Percentiles rank a stretch among this genome's conserved stretches.
Evolutionary conservation across 2,329 filamentous ascomycete genomes (phyloP).

Genomic region (Monilinia fructigena): DNA sequence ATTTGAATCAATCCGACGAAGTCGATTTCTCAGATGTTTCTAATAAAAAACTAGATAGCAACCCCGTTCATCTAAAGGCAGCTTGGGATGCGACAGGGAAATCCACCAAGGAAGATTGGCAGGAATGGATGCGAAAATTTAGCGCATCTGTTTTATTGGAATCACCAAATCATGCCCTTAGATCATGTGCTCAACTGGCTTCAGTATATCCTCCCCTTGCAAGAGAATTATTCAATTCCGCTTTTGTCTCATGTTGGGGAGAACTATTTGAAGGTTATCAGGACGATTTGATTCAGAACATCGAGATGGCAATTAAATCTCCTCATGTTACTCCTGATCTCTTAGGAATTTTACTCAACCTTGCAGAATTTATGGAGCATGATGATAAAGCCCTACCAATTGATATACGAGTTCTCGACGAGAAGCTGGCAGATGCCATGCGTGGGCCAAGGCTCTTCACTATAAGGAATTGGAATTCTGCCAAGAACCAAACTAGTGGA

Average conservation of each 20-base stretch:
- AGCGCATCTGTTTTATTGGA: conserved; percentile 93
- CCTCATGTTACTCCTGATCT: conserved; percentile 96
- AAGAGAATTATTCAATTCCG: conserved; percentile 94
- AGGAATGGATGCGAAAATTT: conserved; percentile 96
- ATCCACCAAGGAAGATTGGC: conserved; percentile 97
- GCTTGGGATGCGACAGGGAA: conserved; percentile 98
- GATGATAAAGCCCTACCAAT: conserved; percentile 98
- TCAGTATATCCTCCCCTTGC: conserved; percentile 90
- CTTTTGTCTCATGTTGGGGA: conserved; percentile 98
- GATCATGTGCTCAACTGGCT: conserved; percentile 88
- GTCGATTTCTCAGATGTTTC: conserved; percentile 77
- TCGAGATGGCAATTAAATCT: conserved; percentile 92
- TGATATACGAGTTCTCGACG: conserved; percentile 89
- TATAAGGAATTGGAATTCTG: conserved; percentile 99
- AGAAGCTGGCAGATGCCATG: conserved; percentile 94
- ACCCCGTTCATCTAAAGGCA: conserved; percentile 93
- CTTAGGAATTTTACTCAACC: conserved; percentile 86
- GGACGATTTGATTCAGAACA: conserved; percentile 91
- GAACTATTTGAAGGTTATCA: conserved; percentile 97
- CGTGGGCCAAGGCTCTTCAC: conserved; percentile 95
- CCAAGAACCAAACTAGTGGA: conserved; percentile 93
- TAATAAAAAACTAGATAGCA: conserved; percentile 93
- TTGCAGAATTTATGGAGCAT: conserved; percentile 99
- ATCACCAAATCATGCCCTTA: conserved; percentile 90
- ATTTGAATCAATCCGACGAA: conserved; percentile 76